phyloP scores from a whole-genome alignment of 2,329 filamentous ascomycete genomes.

The Cladobotryum protrusum region DNA sequence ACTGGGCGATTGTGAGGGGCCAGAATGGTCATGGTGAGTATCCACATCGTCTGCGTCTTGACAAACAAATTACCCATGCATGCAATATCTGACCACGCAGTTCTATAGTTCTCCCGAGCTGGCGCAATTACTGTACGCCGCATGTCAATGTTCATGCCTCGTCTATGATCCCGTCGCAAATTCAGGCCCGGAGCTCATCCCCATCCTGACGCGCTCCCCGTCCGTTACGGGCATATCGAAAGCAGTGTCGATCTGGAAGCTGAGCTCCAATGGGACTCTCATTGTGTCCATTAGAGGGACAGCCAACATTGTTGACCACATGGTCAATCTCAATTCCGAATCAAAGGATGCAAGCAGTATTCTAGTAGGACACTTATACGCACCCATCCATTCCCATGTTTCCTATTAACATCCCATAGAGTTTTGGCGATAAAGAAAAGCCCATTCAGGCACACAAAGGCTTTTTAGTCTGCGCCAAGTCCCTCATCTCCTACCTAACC shows the following conservation, averaged over 20 bases:
- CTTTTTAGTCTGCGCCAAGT: conserved; percentile 17
- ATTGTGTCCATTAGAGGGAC: conserved; percentile 19
- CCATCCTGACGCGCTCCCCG: conserved; percentile 15
- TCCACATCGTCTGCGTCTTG: not conserved
- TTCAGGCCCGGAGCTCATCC: conserved; percentile 9
- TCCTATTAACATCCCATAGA: not conserved
- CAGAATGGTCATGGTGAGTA: conserved; percentile 13
- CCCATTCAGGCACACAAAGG: conserved; percentile 14
- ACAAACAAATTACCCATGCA: too few relatives aligned
- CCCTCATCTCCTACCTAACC: conserved; percentile 11
- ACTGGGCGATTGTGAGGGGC: not conserved
- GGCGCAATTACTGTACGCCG: conserved; percentile 10
- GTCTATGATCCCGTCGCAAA: conserved; percentile 14
- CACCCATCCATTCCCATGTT: not conserved
- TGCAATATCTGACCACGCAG: too few relatives aligned
- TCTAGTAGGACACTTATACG: conserved; percentile 5
- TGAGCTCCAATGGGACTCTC: conserved; percentile 7
- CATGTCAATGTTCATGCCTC: conserved; percentile 17
- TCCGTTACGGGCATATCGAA: conserved; percentile 16
- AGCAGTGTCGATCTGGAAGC: conserved; percentile 18
- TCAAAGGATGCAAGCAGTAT: conserved; percentile 2
- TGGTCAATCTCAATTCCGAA: conserved; percentile 18
- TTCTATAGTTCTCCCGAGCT: not conserved
- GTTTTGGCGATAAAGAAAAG: not conserved
- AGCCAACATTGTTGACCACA: conserved; percentile 16